Conservation (phyloP, 2,329 filamentous ascomycete genomes). For the Daldinia sp. region DNA sequence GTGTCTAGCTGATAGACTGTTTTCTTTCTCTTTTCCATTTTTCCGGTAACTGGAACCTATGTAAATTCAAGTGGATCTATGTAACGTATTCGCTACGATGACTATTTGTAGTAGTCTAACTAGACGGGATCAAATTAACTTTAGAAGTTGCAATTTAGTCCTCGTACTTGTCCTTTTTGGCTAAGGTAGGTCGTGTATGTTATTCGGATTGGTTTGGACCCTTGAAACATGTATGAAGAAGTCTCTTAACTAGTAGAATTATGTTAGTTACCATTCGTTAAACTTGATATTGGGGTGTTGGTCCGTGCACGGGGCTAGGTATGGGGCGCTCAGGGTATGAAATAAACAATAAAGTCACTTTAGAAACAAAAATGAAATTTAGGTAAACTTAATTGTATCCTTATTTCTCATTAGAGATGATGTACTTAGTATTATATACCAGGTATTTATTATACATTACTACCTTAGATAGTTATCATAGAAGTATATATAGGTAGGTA, state of each 20-base stretch:
- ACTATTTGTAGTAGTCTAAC: not conserved
- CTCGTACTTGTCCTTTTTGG: not conserved
- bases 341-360: not conserved
- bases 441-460: not conserved
- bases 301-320: conserved; percentile 7
- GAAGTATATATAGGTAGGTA: not conserved
- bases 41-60: not conserved
- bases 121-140: not conserved
- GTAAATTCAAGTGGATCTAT: not conserved
- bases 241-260: conserved; percentile 1
- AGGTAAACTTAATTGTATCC: not conserved
- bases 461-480: not conserved
- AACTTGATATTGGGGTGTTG: not conserved
- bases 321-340: not conserved
- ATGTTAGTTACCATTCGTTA: not conserved
- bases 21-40: conserved; percentile 66
- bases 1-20: conserved; percentile 74
- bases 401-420: not conserved
- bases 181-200: not conserved
- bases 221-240: not conserved
- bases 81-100: not conserved
- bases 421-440: not conserved
- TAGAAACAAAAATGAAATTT: too few relatives aligned
- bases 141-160: not conserved
- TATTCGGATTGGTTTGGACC: not conserved